These are phyloP conservation scores for Amanita inopinata DNA, from an alignment of 768 basidiomycete genomes.

Conservation along the genomic window DNA sequence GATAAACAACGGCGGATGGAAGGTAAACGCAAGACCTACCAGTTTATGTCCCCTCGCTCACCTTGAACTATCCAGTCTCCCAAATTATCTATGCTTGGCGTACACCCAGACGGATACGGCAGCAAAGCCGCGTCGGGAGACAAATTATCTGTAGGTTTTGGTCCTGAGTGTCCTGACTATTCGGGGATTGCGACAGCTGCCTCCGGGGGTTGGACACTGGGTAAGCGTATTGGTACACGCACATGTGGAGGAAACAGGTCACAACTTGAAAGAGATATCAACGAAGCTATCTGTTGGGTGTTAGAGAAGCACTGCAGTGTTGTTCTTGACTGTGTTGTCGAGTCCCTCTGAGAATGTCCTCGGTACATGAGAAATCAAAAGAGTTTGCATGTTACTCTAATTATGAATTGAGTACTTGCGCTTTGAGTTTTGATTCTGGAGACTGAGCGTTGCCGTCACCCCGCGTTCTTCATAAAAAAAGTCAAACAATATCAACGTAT, in stretches of 20 bases:
- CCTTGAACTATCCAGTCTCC: conserved; percentile 33
- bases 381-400: too few relatives aligned
- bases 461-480: too few relatives aligned
- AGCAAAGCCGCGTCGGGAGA: conserved; percentile 32
- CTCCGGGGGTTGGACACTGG: conserved; percentile 60
- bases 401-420: too few relatives aligned
- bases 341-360: too few relatives aligned
- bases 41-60: neutral
- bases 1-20: conserved; percentile 68
- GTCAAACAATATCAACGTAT: too few relatives aligned
- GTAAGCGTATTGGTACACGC: conserved; percentile 23
- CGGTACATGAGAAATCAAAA: too few relatives aligned
- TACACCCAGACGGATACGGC: conserved; percentile 52
- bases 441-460: too few relatives aligned
- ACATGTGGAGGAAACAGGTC: neutral
- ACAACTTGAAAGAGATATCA: too few relatives aligned
- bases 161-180: conserved; percentile 52
- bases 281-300: too few relatives aligned
- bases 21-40: conserved; percentile 27
- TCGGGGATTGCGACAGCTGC: conserved; percentile 56
- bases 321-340: too few relatives aligned
- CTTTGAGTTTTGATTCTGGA: too few relatives aligned
- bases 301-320: too few relatives aligned
- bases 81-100: conserved; percentile 51
- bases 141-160: conserved; percentile 54